A percentile compares a stretch with the other conserved stretches of the same genome.
These are phyloP conservation scores for Brachypodium distachyon DNA, from an alignment of 202 grass and related monocot species.

Conservation along the genomic window DNA sequence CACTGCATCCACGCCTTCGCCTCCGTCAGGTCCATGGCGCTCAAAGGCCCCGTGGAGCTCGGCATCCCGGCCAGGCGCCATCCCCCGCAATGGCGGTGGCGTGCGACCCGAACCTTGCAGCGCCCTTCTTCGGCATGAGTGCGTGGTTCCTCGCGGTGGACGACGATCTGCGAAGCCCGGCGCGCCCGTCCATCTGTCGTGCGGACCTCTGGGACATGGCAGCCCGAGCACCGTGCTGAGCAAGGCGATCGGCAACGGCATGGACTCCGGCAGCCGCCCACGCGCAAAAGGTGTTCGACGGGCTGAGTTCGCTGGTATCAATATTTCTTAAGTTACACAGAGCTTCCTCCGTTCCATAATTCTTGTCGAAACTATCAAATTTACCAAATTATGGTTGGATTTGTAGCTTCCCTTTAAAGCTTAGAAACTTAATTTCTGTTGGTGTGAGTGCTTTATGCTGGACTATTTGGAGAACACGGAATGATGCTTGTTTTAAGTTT, in stretches of 20 bases:
- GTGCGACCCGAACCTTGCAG: background rate
- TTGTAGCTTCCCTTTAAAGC: too few relatives aligned
- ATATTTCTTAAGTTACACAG: too few relatives aligned
- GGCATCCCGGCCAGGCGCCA: background rate
- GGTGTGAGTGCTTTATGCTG: too few relatives aligned
- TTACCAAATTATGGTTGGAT: too few relatives aligned
- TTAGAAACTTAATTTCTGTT: too few relatives aligned
- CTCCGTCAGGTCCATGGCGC: background rate
- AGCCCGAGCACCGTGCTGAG: background rate
- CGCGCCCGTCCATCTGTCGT: background rate
- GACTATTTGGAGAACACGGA: too few relatives aligned
- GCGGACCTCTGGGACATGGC: background rate
- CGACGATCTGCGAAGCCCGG: background rate
- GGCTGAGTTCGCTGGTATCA: slow-evolving; percentile 18
- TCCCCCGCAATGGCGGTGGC: background rate
- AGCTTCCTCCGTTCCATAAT: too few relatives aligned
- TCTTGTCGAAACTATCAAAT: too few relatives aligned
- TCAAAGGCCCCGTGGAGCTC: background rate
- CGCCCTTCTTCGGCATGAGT: background rate
- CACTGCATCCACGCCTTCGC: background rate
- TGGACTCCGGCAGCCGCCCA: background rate
- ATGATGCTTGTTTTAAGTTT: too few relatives aligned
- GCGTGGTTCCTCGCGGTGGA: background rate
- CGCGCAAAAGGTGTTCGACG: background rate
- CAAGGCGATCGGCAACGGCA: background rate